Base-by-base conservation (phyloP, 139 green algal species). In the Raphidocelis subcapitata region DNA sequence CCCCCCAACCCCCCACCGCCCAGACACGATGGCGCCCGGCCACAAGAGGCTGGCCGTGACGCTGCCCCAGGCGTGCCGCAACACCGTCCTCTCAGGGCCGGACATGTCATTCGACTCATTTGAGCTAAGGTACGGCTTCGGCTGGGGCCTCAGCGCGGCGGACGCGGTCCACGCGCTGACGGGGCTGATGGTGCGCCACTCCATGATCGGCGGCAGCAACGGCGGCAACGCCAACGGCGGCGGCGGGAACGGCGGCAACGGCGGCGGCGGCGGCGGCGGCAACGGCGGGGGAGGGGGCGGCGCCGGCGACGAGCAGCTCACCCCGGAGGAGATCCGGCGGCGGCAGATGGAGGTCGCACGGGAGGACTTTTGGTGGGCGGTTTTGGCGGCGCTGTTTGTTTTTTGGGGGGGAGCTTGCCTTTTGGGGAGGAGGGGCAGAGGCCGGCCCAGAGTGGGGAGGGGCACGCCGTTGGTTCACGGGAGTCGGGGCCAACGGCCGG, bases 131-230 rank as follows among this genome's bases (percentile, higher is more conserved):
- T 74, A 83, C 29, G 86, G 82, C 14, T 84, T 77, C 37, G 73
- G 65, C 44, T 60, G 66, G 23, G 68, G 37, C 61, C 72, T 89
- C 31, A 76, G 61, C 20, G 81, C 84, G 0, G 62, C 82, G 41
- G 87, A 92, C 79, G 63, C 74, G n/a, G 87, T 92, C 63, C 69
- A 80, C 90, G 70, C 69, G 69, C 69, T 62, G 67, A n/a, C 62
- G 68, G 26, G 33, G 33, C 16, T 37, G 52, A 28, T 59, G 67
- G 41, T 49, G 41, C 41, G 41, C 41, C 41, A 49, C 41, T 20
- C 41, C 41, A 49, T 20, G 41, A 49, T 49, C 41, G 41, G 41
- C 41, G 41, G 41, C 54, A 14, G 10, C 12, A 20, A 20, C 54
- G 12, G 10, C 54, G 54, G 54, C 54, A 61, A 20, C 54, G 54